phyloP scores from a whole-genome alignment of 1,284 basidiomycete genomes.

The Earliella scabrosa region DNA sequence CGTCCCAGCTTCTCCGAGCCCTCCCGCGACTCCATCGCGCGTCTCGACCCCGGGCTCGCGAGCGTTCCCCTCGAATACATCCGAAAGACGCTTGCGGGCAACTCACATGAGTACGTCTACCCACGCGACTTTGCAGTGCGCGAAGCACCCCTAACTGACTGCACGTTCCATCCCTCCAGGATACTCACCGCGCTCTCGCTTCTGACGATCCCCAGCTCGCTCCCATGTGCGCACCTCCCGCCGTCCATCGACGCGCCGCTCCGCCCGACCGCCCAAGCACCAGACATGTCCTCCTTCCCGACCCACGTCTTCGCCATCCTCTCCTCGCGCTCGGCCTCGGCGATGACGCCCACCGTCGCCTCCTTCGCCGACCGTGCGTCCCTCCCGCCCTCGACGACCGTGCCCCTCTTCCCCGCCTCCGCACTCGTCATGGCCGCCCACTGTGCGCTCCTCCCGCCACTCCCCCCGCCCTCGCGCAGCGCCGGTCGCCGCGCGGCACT shows the following conservation, averaged over 20 bases:
- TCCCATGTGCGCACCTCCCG: conserved; percentile 34
- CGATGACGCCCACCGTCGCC: conserved; percentile 35
- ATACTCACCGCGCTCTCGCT: conserved; percentile 33
- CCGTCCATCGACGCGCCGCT: conserved; percentile 33
- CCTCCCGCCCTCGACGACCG: conserved; percentile 30
- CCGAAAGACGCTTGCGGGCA: conserved; percentile 39
- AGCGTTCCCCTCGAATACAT: conserved; percentile 43
- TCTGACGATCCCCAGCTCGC: conserved; percentile 30
- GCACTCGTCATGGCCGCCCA: conserved; percentile 57
- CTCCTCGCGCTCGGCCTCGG: conserved; percentile 34
- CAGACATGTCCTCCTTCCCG: conserved; percentile 44
- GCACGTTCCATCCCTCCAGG: conserved; percentile 12
- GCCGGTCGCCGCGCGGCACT: conserved; percentile 39
- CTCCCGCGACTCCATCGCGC: conserved; percentile 33
- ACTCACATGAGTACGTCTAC: conserved; percentile 40
- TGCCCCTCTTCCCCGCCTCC: conserved; percentile 59
- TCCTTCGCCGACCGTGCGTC: conserved; percentile 32
- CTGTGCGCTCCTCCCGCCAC: conserved; percentile 54
- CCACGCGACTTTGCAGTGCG: neutral
- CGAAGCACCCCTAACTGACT: neutral
- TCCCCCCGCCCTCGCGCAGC: conserved; percentile 42
- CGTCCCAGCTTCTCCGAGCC: conserved; percentile 38
- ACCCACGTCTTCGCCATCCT: conserved; percentile 61
- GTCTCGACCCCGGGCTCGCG: conserved; percentile 41
- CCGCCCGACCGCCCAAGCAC: conserved; percentile 30